phyloP scores from a whole-genome alignment of 2,329 filamentous ascomycete species.

The Aspergillus fijiensis region DNA sequence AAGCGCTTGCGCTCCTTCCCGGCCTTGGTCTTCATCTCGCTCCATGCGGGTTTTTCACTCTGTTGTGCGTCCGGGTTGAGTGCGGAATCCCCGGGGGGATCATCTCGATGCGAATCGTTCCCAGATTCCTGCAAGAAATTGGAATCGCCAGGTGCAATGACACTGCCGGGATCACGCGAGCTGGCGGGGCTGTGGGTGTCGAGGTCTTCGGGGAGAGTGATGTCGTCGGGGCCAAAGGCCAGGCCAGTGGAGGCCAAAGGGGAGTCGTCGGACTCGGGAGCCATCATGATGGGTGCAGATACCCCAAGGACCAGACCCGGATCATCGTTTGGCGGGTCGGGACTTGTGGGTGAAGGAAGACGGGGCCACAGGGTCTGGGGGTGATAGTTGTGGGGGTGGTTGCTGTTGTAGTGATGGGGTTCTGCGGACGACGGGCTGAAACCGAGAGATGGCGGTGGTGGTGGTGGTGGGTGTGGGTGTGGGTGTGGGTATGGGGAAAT shows the following conservation, averaged over 20 bases:
- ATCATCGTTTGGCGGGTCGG: constrained; percentile 34
- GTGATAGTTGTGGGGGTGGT: neutral
- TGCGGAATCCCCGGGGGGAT: constrained; percentile 21
- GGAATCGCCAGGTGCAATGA: constrained; percentile 25
- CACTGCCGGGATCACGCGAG: constrained; percentile 36
- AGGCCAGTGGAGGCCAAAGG: constrained; percentile 29
- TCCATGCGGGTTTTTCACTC: constrained; percentile 66
- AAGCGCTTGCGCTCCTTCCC: constrained; percentile 94
- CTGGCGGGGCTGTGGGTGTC: constrained; percentile 38
- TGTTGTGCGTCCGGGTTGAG: constrained; percentile 41
- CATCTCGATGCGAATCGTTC: constrained; percentile 23
- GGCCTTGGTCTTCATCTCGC: constrained; percentile 82
- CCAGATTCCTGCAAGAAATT: constrained; percentile 19
- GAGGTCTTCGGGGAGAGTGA: constrained; percentile 31
- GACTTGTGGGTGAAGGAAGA: constrained; percentile 8
- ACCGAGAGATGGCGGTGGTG: neutral
- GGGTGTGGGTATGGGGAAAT: constrained; percentile 31
- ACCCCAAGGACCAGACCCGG: constrained; percentile 32
- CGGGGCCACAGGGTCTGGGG: constrained; percentile 5
- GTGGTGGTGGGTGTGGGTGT: too few relatives aligned
- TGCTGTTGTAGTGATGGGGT: constrained; percentile 4
- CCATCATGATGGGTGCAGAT: constrained; percentile 41
- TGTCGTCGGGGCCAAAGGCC: constrained; percentile 28
- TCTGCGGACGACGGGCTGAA: neutral
- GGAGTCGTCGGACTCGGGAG: constrained; percentile 35